Percentiles rank a stretch among this genome's conserved stretches.
phyloP scores from a whole-genome alignment of 2,329 filamentous ascomycete species.

The Colletotrichum echinochloae region DNA sequence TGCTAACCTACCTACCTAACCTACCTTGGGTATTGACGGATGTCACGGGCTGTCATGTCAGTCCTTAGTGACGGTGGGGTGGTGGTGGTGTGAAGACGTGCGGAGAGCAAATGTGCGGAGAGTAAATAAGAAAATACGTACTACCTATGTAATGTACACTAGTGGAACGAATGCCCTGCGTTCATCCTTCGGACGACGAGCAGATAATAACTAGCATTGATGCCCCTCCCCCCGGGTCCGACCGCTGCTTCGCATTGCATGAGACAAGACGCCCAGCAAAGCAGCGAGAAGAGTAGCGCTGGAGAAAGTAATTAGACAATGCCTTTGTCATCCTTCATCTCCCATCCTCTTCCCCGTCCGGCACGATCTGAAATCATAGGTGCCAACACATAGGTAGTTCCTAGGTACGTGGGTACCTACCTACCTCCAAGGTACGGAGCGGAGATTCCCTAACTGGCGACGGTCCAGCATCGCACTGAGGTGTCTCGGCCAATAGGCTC shows the following conservation, averaged over 20 bases:
- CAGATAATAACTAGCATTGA: neutral
- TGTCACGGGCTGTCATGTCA: neutral
- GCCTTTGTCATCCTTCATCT: neutral
- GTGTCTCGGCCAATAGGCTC: slow-evolving; percentile 19
- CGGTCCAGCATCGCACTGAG: neutral
- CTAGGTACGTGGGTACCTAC: too few relatives aligned
- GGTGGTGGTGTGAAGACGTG: slow-evolving; percentile 21
- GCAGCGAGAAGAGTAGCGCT: neutral
- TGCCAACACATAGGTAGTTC: too few relatives aligned
- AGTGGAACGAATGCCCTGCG: neutral
- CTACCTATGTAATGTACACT: too few relatives aligned
- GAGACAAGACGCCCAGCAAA: neutral
- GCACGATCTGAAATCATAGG: neutral
- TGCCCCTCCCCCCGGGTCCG: slow-evolving; percentile 9
- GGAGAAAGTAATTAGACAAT: neutral
- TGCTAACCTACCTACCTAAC: too few relatives aligned
- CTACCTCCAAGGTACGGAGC: slow-evolving; percentile 6
- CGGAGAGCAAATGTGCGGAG: too few relatives aligned
- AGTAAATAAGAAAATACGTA: too few relatives aligned
- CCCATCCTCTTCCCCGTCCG: neutral
- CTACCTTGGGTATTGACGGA: too few relatives aligned
- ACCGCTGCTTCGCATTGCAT: slow-evolving; percentile 1
- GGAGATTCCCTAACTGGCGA: slow-evolving; percentile 39
- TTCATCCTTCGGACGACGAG: slow-evolving; percentile 1
- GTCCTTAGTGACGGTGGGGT: too few relatives aligned